Conservation (phyloP, 2,329 filamentous ascomycete species). For the Verticillium longisporum region DNA sequence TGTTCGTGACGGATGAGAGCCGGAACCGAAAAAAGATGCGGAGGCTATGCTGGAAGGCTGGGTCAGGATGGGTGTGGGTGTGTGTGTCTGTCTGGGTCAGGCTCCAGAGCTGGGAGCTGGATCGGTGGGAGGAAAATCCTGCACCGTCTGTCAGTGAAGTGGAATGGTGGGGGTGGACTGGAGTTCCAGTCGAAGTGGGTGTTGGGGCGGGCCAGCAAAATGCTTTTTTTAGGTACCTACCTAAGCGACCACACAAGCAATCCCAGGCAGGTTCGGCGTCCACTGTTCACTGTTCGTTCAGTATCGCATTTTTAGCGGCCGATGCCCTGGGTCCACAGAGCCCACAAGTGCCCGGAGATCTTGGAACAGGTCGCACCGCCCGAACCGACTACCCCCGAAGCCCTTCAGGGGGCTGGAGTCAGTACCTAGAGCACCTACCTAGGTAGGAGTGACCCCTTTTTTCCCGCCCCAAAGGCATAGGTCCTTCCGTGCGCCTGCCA, state of each 20-base stretch:
- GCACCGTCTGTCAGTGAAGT: not conserved
- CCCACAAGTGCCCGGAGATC: not conserved
- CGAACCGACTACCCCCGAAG: not conserved
- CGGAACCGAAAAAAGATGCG: not conserved
- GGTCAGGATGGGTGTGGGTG: too few species aligned
- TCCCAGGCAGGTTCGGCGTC: not conserved
- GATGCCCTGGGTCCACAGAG: not conserved
- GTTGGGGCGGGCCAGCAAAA: not conserved
- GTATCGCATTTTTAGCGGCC: not conserved
- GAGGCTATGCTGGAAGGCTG: not conserved
- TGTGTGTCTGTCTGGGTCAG: too few species aligned
- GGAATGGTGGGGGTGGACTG: not conserved
- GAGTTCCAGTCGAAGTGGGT: not conserved
- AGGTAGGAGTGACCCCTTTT: not conserved
- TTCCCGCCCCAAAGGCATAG: not conserved
- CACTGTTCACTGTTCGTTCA: not conserved
- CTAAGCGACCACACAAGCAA: not conserved
- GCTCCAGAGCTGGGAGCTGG: too few species aligned
- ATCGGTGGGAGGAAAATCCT: not conserved
- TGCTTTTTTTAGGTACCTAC: not conserved
- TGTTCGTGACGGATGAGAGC: not conserved
- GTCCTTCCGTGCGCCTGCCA: too few species aligned
- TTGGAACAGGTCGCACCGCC: not conserved
- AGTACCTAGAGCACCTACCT: not conserved
- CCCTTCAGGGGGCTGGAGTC: not conserved